These are phyloP conservation scores for Papiliotrema laurentii DNA, from an alignment of 1,284 basidiomycete genomes.

Conservation along the genomic window DNA sequence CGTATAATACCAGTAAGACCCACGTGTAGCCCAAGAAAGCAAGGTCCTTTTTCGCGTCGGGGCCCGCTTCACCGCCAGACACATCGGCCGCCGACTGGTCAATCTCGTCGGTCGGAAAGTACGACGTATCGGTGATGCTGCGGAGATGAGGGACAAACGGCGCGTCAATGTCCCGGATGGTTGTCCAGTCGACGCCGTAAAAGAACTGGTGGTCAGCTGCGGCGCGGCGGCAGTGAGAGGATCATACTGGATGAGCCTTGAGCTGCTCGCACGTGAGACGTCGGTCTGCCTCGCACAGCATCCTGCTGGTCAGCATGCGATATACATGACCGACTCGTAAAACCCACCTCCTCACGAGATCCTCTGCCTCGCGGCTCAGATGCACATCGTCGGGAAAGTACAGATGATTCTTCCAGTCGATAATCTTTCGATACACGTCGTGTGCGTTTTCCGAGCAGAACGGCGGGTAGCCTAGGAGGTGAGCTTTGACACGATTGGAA, in stretches of 20 bases:
- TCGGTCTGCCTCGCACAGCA: conserved; percentile 80
- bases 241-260: conserved; percentile 68
- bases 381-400: conserved; percentile 96
- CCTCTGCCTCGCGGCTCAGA: conserved; percentile 85
- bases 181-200: conserved; percentile 90
- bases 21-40: conserved; percentile 78
- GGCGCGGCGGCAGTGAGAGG: too few relatives aligned
- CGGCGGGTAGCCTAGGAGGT: conserved; percentile 68
- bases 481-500: background rate
- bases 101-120: conserved; percentile 96
- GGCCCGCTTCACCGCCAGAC: conserved; percentile 54
- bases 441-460: conserved; percentile 97
- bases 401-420: conserved; percentile 87
- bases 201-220: conserved; percentile 60
- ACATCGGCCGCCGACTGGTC: conserved; percentile 7
- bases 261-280: conserved; percentile 81
- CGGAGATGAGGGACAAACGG: conserved; percentile 92
- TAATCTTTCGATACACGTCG: conserved; percentile 98
- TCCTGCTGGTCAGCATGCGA: conserved; percentile 31
- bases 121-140: conserved; percentile 89
- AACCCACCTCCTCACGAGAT: conserved; percentile 70
- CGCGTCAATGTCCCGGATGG: conserved; percentile 86
- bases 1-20: conserved; percentile 5
- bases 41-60: conserved; percentile 75
- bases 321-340: background rate